These are phyloP conservation scores for Talaromyces verruculosus DNA, from an alignment of 2,329 filamentous ascomycete species.

Conservation along the genomic window DNA sequence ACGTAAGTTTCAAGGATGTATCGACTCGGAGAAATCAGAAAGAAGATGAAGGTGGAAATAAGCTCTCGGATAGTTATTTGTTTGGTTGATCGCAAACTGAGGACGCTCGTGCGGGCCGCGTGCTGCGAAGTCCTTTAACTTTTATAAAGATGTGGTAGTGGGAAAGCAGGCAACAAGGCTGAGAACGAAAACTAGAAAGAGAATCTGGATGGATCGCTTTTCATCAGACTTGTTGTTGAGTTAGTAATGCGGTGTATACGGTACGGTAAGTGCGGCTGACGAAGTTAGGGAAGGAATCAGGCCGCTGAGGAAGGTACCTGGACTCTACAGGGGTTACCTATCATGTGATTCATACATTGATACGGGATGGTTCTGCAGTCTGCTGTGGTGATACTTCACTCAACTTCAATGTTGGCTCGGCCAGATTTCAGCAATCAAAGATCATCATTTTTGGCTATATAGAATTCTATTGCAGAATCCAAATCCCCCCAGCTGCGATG, in stretches of 20 bases:
- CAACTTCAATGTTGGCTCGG: too few relatives aligned
- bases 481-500: not conserved
- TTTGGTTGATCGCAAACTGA: constrained; percentile 13
- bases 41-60: not conserved
- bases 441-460: not conserved
- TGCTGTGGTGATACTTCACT: not conserved
- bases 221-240: not conserved
- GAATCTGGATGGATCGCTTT: not conserved
- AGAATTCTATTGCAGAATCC: not conserved
- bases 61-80: constrained; percentile 13
- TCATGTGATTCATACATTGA: not conserved
- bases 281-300: not conserved
- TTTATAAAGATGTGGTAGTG: not conserved
- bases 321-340: not conserved
- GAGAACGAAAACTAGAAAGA: not conserved
- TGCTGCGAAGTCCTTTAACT: not conserved
- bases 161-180: not conserved
- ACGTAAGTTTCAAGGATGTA: not conserved
- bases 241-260: not conserved
- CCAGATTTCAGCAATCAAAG: not conserved
- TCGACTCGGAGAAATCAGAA: not conserved
- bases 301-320: not conserved
- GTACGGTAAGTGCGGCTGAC: not conserved
- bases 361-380: not conserved
- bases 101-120: constrained; percentile 4